Percentiles rank a stretch among this genome's conserved stretches.
These are phyloP conservation scores for Neurospora sp. DNA, from an alignment of 495 filamentous ascomycete species.

Conservation along the genomic window DNA sequence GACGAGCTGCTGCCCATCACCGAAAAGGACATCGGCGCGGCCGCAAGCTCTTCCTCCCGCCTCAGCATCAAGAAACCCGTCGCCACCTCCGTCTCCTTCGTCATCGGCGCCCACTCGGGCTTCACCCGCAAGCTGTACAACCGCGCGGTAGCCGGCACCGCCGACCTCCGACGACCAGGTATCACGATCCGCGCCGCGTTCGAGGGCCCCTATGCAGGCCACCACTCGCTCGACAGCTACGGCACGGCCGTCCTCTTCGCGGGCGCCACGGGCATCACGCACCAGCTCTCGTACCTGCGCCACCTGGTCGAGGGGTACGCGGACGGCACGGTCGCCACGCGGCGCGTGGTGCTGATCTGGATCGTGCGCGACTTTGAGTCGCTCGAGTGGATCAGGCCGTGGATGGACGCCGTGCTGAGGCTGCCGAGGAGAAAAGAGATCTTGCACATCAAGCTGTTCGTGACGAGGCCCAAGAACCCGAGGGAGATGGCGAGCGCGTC, in stretches of 20 bases:
- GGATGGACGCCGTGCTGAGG: conserved; percentile 79
- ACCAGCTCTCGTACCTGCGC: conserved; percentile 81
- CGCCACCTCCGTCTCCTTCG: conserved; percentile 44
- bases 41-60: background rate
- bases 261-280: conserved; percentile 88
- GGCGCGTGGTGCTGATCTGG: conserved; percentile 78
- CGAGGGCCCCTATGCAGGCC: conserved; percentile 82
- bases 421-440: conserved; percentile 70
- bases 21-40: conserved; percentile 17
- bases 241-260: conserved; percentile 84
- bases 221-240: conserved; percentile 78
- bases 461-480: conserved; percentile 68
- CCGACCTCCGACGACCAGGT: background rate
- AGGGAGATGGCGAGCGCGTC: conserved; percentile 63
- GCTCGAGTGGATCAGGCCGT: conserved; percentile 85
- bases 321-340: conserved; percentile 65
- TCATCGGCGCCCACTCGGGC: conserved; percentile 77
- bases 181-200: conserved; percentile 40
- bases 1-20: conserved; percentile 15
- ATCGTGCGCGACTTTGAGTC: conserved; percentile 79
- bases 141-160: conserved; percentile 12
- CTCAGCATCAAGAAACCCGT: conserved; percentile 11
- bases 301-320: conserved; percentile 67
- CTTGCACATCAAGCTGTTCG: conserved; percentile 74
- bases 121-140: conserved; percentile 79